Evolutionary conservation across 306 rosid genomes (phyloP), one percentile per base, ranked within the genome.

Genomic region (Ammopiptanthus mongolicus): DNA sequence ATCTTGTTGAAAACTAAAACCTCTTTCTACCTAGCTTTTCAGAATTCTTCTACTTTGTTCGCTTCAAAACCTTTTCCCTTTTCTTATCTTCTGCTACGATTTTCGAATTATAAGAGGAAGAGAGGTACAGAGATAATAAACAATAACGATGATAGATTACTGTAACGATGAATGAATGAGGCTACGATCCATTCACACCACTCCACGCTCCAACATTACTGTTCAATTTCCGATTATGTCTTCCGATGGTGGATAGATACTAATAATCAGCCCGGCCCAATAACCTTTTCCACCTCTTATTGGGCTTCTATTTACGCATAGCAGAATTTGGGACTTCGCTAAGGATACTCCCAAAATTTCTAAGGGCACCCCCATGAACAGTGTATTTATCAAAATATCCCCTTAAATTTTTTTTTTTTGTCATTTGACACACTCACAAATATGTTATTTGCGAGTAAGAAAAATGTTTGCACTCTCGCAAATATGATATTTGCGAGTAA

Each of bases 1-100:
- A 91, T 93, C 17, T 68, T 88, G 15, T 29, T 2, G 10, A 63
- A 83, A 7, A 75, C 47, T 55, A 52, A 61, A 68, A 34, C 44
- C 55, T 53, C 77, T 65, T 15, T 41, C 51, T n/a, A n/a, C 50
- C 33, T 60, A 69, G 46, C 8, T 33, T 60, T 1, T 39, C 6
- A 31, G 36, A 3, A 13, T 37, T 39, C 37, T 34, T 31, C 56
- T 58, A 6, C 37, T 55, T 65, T 39, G 9, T 28, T 73, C 12
- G 8, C 17, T 29, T 25, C 17, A 17, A 53, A 14, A 4, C 13
- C 75, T 4, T 51, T 5, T 41, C 9, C 21, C 2, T 7, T 19
- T 52, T 39, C 5, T 7, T 14, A 4, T 6, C 14, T 55, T 50
- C 33, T 33, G 3, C 12, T 15, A 46, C 37, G 63, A 70, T 34